phyloP scores from a whole-genome alignment of 2,329 filamentous ascomycete species.

The Epichloe elymi region DNA sequence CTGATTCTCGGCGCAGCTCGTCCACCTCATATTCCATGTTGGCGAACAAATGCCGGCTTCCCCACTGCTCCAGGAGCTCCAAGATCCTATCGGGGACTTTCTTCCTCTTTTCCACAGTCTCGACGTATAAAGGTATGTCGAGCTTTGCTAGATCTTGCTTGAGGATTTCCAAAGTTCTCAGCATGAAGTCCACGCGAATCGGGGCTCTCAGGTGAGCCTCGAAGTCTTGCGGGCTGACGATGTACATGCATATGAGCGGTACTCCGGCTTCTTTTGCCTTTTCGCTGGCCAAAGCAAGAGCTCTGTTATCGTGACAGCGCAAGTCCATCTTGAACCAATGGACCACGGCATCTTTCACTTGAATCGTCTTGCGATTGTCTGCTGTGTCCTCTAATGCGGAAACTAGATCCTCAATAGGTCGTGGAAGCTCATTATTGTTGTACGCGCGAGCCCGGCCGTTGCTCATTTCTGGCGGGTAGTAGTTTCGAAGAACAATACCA shows the following conservation, averaged over 20 bases:
- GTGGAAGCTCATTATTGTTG: constrained; percentile 51
- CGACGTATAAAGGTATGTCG: constrained; percentile 66
- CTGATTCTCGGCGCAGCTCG: constrained; percentile 65
- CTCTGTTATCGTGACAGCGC: constrained; percentile 59
- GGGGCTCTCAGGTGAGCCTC: constrained; percentile 66
- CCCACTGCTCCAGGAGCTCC: constrained; percentile 57
- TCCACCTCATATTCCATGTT: constrained; percentile 92
- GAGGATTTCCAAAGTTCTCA: constrained; percentile 57
- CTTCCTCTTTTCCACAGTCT: constrained; percentile 55
- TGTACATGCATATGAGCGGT: constrained; percentile 63
- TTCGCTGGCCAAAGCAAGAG: constrained; percentile 51
- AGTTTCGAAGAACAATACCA: constrained; percentile 57
- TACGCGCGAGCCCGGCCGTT: constrained; percentile 67
- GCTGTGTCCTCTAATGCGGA: constrained; percentile 48
- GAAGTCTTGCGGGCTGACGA: constrained; percentile 73
- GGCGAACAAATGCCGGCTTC: constrained; percentile 59
- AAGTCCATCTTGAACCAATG: constrained; percentile 90
- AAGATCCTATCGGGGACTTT: constrained; percentile 47
- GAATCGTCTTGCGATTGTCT: constrained; percentile 34
- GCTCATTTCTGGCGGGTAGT: constrained; percentile 78
- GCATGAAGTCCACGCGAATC: constrained; percentile 64
- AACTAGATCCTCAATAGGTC: constrained; percentile 59
- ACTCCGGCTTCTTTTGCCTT: constrained; percentile 53
- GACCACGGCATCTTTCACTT: constrained; percentile 50
- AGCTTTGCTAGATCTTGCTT: constrained; percentile 53